Base-by-base conservation (phyloP, 192 early-diverging fungal species). In the Chytriomyces hyalinus region DNA sequence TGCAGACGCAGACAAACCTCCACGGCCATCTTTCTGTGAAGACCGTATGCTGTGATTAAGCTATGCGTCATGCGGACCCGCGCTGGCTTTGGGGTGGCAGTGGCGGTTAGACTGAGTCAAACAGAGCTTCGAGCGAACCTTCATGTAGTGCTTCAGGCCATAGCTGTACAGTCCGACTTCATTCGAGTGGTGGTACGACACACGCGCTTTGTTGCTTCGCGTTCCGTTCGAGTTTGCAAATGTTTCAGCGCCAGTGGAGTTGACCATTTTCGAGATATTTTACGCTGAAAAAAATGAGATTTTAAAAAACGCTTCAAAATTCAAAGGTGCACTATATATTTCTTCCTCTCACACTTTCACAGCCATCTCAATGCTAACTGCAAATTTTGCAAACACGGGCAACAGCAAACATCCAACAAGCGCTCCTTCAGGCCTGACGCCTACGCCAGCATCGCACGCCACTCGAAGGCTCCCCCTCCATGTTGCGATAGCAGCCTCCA, bases 61-160 rank as follows among this genome's bases (percentile, higher is more conserved):
- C 96, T 94, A 71, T 98, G 97, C 0, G 97, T 94, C 83, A 98
- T 87, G 6, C 95, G 92, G 36, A 99, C 84, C 13, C 97, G 90
- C 73, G 97, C 95, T 6, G 97, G 97, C 83, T 98, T 53, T 49
- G 6, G 6, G 49, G 49, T 44, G 20, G 63, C 11, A 73, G 15
- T 66, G 44, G 3, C 22, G 3, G 28, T 22, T 50, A 44, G 13
- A 26, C 20, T 9, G 11, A 22, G 65, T 65, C 17, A 24, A 61
- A 75, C n/a, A n/a, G 61, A 48, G 70, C 8, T 36, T 64, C 2
- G 17, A 61, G 28, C 57, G 4, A 13, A 87, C 86, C 83, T 88
- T 88, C 87, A 88, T 88, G 61, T 81, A 84, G 67, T 88, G 87
- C 77, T 85, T 80, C 17, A 82, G 75, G 1, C 79, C 87, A 80